Evolutionary conservation across 169 alveolate species (phyloP).

Genomic region (Besnoitia besnoiti): DNA sequence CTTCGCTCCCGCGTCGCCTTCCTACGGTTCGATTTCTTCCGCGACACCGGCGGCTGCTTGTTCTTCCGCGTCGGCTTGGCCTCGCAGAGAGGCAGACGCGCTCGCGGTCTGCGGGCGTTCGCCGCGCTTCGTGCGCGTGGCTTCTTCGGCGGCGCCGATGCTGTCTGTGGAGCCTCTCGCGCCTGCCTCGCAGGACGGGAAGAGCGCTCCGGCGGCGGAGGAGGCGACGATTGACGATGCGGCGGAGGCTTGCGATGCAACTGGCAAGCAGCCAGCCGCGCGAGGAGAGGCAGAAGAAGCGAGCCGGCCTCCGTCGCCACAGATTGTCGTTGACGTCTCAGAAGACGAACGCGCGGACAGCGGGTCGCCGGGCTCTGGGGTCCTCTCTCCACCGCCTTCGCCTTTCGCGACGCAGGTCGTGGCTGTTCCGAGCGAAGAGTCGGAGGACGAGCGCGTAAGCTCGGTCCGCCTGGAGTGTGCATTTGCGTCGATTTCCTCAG

Average conservation of each 20-base stretch:
- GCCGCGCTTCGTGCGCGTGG: not conserved
- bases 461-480: no score
- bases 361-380: not conserved
- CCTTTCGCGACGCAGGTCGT: not conserved
- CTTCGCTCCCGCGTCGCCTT: not conserved
- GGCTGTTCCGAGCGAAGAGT: no score
- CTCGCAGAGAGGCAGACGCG: not conserved
- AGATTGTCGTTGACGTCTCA: not conserved
- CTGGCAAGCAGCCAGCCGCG: not conserved
- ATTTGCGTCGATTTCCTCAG: not conserved
- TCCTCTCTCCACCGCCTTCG: not conserved
- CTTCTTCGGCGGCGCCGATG: not conserved
- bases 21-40: no score
- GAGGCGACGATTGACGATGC: not conserved
- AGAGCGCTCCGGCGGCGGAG: not conserved
- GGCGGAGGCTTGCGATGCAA: not conserved
- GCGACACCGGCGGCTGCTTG: no score
- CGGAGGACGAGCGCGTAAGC: no score
- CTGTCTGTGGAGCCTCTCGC: not conserved
- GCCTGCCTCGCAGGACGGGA: not conserved
- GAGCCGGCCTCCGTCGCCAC: not conserved
- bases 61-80: not conserved
- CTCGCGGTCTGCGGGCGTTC: not conserved
- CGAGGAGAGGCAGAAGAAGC: not conserved
- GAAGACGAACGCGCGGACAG: not conserved